Conservation (phyloP, 768 basidiomycete genomes). For the Suillus discolor region DNA sequence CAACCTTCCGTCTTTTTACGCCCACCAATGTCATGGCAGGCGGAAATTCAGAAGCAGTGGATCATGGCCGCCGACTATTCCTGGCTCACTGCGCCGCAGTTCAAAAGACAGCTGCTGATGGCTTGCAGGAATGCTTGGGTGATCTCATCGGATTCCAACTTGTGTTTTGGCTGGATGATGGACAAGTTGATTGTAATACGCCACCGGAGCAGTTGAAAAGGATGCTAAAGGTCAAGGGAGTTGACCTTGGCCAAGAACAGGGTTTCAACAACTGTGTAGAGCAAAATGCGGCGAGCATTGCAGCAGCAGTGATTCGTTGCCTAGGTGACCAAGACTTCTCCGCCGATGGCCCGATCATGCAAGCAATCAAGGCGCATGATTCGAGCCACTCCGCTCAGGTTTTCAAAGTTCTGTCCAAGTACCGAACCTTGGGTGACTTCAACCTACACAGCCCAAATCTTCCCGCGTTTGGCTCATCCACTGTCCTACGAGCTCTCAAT, state of each 20-base stretch:
- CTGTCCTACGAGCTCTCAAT: slow-evolving; percentile 54
- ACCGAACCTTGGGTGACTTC: slow-evolving; percentile 51
- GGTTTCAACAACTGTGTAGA: slow-evolving; percentile 39
- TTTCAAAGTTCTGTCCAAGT: slow-evolving; percentile 55
- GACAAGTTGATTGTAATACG: slow-evolving; percentile 19
- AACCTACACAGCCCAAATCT: slow-evolving; percentile 65
- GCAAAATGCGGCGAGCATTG: slow-evolving; percentile 57
- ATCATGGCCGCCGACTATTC: slow-evolving; percentile 51
- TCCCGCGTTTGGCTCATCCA: slow-evolving; percentile 54
- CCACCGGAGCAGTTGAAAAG: slow-evolving; percentile 35
- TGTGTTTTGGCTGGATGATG: slow-evolving; percentile 45
- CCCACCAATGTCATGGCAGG: slow-evolving; percentile 62
- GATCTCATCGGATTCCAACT: slow-evolving; percentile 69
- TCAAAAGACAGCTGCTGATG: slow-evolving; percentile 50
- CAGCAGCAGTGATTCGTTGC: slow-evolving; percentile 59
- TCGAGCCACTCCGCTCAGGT: slow-evolving; percentile 40
- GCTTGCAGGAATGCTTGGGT: slow-evolving; percentile 64
- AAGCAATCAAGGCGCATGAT: slow-evolving; percentile 41
- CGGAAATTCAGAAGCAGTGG: slow-evolving; percentile 25
- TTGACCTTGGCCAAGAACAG: slow-evolving; percentile 30
- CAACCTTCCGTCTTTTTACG: slow-evolving; percentile 67
- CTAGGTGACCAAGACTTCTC: slow-evolving; percentile 71
- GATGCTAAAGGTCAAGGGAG: slow-evolving; percentile 36
- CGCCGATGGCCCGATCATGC: slow-evolving; percentile 48
- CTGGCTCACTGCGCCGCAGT: slow-evolving; percentile 62